Evolutionary conservation across 345 rosid species (phyloP).

Genomic region (Linum trigynum): DNA sequence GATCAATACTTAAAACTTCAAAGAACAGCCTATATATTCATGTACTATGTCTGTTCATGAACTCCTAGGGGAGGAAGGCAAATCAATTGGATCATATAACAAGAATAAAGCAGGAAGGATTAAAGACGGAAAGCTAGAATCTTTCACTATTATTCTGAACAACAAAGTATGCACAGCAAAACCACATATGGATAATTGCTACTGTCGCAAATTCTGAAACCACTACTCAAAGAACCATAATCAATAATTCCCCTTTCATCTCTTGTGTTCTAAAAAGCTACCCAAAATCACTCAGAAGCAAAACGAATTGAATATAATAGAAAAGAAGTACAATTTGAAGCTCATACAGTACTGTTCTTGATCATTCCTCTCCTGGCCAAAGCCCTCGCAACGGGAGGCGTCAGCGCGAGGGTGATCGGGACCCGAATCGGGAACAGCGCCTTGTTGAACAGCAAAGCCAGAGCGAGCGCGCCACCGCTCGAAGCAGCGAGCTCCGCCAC

Average conservation of each 20-base stretch:
- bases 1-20: not conserved
- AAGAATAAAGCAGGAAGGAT: too few relatives aligned
- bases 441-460: slow-evolving; percentile 77
- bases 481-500: slow-evolving; percentile 67
- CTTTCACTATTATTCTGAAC: not conserved
- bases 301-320: too few relatives aligned
- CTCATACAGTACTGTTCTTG: slow-evolving; percentile 32
- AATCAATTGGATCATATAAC: not conserved
- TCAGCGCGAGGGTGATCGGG: slow-evolving; percentile 69
- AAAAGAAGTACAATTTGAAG: too few relatives aligned
- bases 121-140: not conserved
- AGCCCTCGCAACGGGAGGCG: slow-evolving; percentile 74
- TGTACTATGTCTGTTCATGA: not conserved
- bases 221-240: too few relatives aligned
- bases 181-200: too few relatives aligned
- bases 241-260: too few relatives aligned
- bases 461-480: slow-evolving; percentile 67
- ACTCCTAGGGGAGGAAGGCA: not conserved
- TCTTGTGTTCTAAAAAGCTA: too few relatives aligned
- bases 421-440: slow-evolving; percentile 74
- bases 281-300: too few relatives aligned
- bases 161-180: not conserved
- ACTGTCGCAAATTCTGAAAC: too few relatives aligned
- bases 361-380: slow-evolving; percentile 59
- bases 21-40: too few relatives aligned